Evolutionary conservation across 176 grass and related monocot genomes (phyloP), one percentile per base, ranked within the genome.

Genomic region (Triticum turgidum): DNA sequence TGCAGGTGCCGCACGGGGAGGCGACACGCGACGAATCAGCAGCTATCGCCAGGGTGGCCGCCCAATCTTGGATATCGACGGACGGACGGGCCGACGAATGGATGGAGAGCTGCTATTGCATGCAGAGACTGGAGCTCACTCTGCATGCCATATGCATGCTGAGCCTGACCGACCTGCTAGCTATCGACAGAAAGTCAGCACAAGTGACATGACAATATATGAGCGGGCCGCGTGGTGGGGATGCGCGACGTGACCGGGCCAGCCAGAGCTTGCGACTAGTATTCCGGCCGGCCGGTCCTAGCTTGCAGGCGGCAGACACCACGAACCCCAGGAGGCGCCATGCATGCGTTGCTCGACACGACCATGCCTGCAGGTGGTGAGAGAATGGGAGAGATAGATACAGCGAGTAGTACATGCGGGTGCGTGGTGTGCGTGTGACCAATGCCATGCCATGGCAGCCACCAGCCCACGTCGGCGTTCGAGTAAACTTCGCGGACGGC

Each of bases 141-240:
- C 3, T 59, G 51, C 5, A 54, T 54, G 51, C 51, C 45, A 49
- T 49, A 54, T 54, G 56, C 56, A 59, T 59, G 56, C 56, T 17
- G 14, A 52, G 49, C 14, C 49, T 52, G 49, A 14, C 49, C 2
- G 5, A 52, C 1, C 49, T 1, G 47, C 47, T 54, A 2, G 51
- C 6, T 9, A 59, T 65, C 10, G 88, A 90, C 88, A 86, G 73
- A 27, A 87, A 90, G 80, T 90, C 89, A 87, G 84, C 84, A 85
- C 35, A 45, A 86, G 65, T 83, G 84, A 90, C 79, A 72, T 70
- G 83, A 86, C 88, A 51, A 76, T 2, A 21, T 59, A 59, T 54
- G 73, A 82, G 78, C 11, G 39, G 70, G 6, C 25, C 2, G 70
- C 29, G 29, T 30, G 29, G 29, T 30, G 29, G 29, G 29, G 29